These are phyloP conservation scores for Rhizopus delemar DNA, from an alignment of 371 early-diverging fungal genomes.

Conservation along the genomic window DNA sequence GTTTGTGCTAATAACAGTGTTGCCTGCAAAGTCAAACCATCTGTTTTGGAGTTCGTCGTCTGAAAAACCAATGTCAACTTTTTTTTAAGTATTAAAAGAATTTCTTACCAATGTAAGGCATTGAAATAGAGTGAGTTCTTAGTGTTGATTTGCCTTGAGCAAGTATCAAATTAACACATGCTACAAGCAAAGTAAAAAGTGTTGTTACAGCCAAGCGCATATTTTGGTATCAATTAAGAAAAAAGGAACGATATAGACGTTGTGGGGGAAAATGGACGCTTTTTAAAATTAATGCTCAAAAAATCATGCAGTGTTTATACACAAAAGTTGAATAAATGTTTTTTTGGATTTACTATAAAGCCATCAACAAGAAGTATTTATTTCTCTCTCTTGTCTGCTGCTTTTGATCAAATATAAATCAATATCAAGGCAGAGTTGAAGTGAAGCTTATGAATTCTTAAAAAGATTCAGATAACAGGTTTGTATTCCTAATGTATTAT, in stretches of 20 bases:
- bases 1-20: slow-evolving; percentile 71
- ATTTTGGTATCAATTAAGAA: slow-evolving; percentile 12
- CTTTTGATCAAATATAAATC: no score
- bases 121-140: slow-evolving; percentile 66
- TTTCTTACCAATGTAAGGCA: slow-evolving; percentile 69
- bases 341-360: no score
- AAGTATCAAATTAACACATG: slow-evolving; percentile 21
- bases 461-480: no score
- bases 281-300: no score
- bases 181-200: slow-evolving; percentile 20
- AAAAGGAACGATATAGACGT: slow-evolving; percentile 1
- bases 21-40: slow-evolving; percentile 75
- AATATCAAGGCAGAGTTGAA: no score
- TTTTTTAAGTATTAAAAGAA: not conserved
- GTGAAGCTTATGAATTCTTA: no score
- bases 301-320: no score
- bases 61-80: slow-evolving; percentile 7
- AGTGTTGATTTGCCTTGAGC: slow-evolving; percentile 43
- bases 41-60: slow-evolving; percentile 71
- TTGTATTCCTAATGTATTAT: no score
- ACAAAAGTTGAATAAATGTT: no score
- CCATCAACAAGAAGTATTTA: no score
- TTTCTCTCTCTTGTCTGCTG: no score
- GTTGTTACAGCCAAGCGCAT: slow-evolving; percentile 28
- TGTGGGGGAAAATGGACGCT: no score